Base-by-base conservation (phyloP, 768 basidiomycete genomes). In the Termitomyces sp. region DNA sequence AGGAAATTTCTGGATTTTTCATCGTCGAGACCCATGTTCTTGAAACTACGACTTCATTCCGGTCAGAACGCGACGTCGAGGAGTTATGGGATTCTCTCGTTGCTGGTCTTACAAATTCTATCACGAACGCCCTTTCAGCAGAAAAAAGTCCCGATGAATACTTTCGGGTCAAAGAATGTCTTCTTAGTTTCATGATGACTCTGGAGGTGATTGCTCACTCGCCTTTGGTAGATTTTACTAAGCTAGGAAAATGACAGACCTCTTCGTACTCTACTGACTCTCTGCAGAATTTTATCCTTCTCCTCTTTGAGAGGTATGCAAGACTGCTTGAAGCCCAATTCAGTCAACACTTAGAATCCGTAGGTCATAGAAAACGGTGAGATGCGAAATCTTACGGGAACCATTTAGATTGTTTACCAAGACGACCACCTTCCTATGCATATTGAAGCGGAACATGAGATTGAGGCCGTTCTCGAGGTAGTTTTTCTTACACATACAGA, bases 1-100 rank as follows among this genome's bases (percentile, higher is more conserved):
- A 96, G 69, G 93, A 98, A 72, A 91, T 98, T 61, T 89, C 94
- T 37, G 97, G 97, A 0, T 99, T 97, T 73, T 99, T 98, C 74
- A 94, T 99, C 57, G 87, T 98, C 62, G 97, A 99, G 72, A 87
- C 84, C 1, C 88, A 96, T 67, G 94, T 99, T 0, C 81, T 98
- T 7, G 85, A 88, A 62, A 92, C 92, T 0, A 92, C 94, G 10
- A 86, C 87, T 18, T 84, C 81, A 34, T 99, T 99, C 74, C 85
- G 97, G n/a, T 92, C 90, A 16, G 82, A 88, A 62, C 81, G 86
- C 46, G 94, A 98, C 62, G 88, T 98, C 2, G 94, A 98, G 62
- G 94, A 95, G 56, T 81, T 99, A 10, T 98, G 96, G 96, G 92
- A 96, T 61, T 85, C 84, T 13, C 82, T 98, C 56, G 82, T 94